Evolutionary conservation across 345 rosid species (phyloP), one percentile per base, ranked within the genome.

Genomic region (Gossypium sturtianum): DNA sequence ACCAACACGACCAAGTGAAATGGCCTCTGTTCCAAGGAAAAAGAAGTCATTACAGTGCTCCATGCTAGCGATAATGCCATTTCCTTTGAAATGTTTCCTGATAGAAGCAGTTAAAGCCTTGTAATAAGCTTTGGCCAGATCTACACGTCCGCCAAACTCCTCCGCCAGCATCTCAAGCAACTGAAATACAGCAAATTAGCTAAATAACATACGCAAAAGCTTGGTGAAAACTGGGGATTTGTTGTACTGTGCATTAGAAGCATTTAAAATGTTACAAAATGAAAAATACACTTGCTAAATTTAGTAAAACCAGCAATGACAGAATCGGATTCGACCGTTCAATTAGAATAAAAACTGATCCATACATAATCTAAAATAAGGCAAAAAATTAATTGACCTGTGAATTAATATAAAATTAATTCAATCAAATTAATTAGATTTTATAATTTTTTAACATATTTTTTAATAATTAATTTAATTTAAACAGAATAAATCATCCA

Each of bases 51-150:
- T 92, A 80, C 97, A 92, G 52, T 94, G 97, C 73, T 90, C 94
- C 98, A 94, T 92, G 77, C 98, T 94, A 0, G 98, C 97, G 13
- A 94, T 94, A 25, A 92, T 94, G n/a, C 92, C 94, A 79, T 94
- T 94, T 41, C 98, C 97, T 11, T 85, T 82, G 85, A 94, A 94
- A 76, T 94, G 91, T 81, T 86, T 89, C 74, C 77, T 85, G 52
- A 92, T 91, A 0, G 97, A 90, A 9, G 80, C 85, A 9, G 97
- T 85, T 19, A 94, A 66, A 2, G 97, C 97, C 79, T 90, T 85
- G 84, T 9, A 94, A 80, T 90, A 94, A 27, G 92, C 87, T 83
- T 89, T 92, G 0, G 97, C 98, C n/a, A 94, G 76, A 23, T 94
- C 97, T 25, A 94, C 97, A 77, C 97, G 91, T 15, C 98, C 98